Conservation (phyloP, 2,329 filamentous ascomycete genomes). For the Cordyceps sp. region DNA sequence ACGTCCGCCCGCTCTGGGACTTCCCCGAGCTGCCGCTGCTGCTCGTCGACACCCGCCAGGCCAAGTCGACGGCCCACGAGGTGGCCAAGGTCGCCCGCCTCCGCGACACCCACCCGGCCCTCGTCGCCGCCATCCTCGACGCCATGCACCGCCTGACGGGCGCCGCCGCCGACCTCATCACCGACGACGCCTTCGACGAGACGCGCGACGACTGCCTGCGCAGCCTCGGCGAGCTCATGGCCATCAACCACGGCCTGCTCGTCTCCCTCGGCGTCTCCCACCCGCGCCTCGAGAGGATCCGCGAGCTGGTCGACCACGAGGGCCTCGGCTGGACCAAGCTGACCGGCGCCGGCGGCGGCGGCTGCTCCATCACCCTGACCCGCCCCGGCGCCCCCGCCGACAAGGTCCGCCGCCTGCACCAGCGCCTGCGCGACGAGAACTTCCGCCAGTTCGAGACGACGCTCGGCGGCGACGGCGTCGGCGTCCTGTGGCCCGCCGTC, state of each 20-base stretch:
- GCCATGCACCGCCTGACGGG: conserved; percentile 62
- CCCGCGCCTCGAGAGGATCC: conserved; percentile 77
- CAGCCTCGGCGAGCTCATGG: conserved; percentile 73
- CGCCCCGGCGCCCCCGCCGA: conserved; percentile 44
- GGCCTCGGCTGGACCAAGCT: conserved; percentile 95
- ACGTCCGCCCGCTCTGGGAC: conserved; percentile 60
- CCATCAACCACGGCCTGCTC: conserved; percentile 83
- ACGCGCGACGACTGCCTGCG: conserved; percentile 46
- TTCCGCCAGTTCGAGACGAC: conserved; percentile 81
- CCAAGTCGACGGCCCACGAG: conserved; percentile 71
- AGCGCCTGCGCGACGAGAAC: conserved; percentile 49
- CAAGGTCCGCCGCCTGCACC: conserved; percentile 46
- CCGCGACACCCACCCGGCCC: conserved; percentile 52
- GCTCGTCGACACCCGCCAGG: conserved; percentile 74
- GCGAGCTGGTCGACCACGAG: conserved; percentile 77
- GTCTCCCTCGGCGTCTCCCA: conserved; percentile 90
- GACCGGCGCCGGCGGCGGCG: conserved; percentile 87
- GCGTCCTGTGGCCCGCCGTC: conserved; percentile 85
- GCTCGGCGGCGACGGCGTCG: conserved; percentile 82
- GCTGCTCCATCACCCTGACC: conserved; percentile 85
- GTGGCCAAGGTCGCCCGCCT: conserved; percentile 72
- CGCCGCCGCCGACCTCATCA: conserved; percentile 35
- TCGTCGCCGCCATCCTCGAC: conserved; percentile 68
- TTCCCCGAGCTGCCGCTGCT: conserved; percentile 88
- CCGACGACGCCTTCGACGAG: conserved; percentile 50